Evolutionary conservation across 2,329 filamentous ascomycete genomes (phyloP).

Genomic region (Colletotrichum tabaci): DNA sequence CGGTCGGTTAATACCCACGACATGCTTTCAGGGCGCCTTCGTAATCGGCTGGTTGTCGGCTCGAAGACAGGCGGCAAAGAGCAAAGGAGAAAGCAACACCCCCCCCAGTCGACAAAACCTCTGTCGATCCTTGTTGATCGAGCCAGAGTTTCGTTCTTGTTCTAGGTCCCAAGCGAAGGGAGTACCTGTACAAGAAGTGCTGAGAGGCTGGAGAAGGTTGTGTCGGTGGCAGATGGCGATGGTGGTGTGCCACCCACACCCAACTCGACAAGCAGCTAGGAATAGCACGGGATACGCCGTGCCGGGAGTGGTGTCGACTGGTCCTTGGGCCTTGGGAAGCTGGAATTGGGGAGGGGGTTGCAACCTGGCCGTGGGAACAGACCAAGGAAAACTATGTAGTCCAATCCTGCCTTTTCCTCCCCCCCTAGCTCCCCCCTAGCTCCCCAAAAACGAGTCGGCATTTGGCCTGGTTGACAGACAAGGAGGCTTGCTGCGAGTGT

Average conservation of each 20-base stretch:
- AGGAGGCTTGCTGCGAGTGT: conserved; percentile 31
- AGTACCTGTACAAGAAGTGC: neutral
- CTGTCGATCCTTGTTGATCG: conserved; percentile 2
- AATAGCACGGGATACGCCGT: conserved; percentile 34
- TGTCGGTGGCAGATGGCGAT: neutral
- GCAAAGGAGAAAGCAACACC: neutral
- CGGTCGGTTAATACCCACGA: neutral
- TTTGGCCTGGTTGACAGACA: conserved; percentile 27
- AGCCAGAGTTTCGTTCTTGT: conserved; percentile 18
- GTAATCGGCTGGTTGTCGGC: neutral
- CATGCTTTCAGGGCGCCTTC: neutral
- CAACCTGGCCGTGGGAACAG: neutral
- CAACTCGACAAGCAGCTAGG: conserved; percentile 14
- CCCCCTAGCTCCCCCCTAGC: no score
- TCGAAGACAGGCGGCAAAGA: conserved; percentile 2
- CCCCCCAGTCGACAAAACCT: neutral
- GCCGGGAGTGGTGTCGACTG: conserved; percentile 20
- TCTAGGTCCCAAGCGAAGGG: conserved; percentile 17
- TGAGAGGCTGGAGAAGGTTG: neutral
- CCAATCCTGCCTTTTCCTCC: neutral
- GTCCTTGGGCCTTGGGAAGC: neutral
- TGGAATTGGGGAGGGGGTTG: neutral
- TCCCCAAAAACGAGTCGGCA: conserved; percentile 19
- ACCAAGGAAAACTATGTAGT: neutral
- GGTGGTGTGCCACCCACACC: neutral